Conservation (phyloP, 2,329 filamentous ascomycete species). For the Sarocladium kiliense region DNA sequence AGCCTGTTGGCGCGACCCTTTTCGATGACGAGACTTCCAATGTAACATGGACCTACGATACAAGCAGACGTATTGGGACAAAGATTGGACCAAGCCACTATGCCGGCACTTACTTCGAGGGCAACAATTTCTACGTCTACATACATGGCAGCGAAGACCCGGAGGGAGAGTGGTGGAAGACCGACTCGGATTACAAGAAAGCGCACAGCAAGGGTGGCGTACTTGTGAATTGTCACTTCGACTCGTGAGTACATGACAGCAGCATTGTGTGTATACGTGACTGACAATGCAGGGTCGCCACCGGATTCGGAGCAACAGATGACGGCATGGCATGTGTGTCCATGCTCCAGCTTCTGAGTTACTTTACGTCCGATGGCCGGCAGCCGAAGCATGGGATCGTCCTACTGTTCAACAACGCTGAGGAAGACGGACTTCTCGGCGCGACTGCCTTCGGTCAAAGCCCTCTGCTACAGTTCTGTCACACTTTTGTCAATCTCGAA, state of each 20-base stretch:
- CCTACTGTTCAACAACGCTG: constrained; percentile 87
- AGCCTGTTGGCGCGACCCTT: constrained; percentile 45
- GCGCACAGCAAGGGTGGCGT: constrained; percentile 66
- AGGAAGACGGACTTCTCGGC: constrained; percentile 89
- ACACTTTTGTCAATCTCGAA: constrained; percentile 91
- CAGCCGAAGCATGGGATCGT: constrained; percentile 77
- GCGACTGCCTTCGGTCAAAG: constrained; percentile 80
- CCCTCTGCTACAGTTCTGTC: constrained; percentile 71
- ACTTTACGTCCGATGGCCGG: constrained; percentile 70
- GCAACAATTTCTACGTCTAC: constrained; percentile 87
- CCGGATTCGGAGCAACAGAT: constrained; percentile 88
- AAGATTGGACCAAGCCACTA: constrained; percentile 22
- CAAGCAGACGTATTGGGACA: constrained; percentile 13
- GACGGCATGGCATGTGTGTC: constrained; percentile 89
- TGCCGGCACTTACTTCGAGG: constrained; percentile 75
- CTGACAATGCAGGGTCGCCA: constrained; percentile 62
- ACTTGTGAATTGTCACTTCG: constrained; percentile 91
- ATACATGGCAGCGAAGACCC: constrained; percentile 77
- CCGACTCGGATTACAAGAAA: constrained; percentile 31
- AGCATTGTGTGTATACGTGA: constrained; percentile 14
- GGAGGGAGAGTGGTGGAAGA: constrained; percentile 67
- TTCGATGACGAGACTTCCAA: constrained; percentile 80
- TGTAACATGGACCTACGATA: constrained; percentile 53
- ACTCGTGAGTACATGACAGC: constrained; percentile 44
- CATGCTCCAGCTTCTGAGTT: constrained; percentile 76